A percentile compares a stretch with the other conserved stretches of the same genome.
These are phyloP conservation scores for Phytopythium sindhum DNA, from an alignment of 352 stramenopile species.

Conservation along the genomic window DNA sequence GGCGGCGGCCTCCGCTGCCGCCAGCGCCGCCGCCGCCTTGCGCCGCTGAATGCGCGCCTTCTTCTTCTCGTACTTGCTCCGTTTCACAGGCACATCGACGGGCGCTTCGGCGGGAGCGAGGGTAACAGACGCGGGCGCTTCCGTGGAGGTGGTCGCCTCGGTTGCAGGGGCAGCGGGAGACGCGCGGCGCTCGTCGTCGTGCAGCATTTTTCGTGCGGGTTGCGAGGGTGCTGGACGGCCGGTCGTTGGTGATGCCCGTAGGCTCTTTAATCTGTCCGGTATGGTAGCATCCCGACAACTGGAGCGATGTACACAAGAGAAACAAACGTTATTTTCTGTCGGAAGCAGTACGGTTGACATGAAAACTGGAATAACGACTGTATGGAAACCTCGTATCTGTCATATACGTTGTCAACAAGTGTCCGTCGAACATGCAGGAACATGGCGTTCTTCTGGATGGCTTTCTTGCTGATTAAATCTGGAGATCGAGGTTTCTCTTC, in stretches of 20 bases:
- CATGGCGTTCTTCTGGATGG: too few relatives aligned
- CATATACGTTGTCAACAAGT: background rate
- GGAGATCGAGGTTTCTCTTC: background rate
- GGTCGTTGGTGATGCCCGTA: background rate
- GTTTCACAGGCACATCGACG: slow-evolving; percentile 6
- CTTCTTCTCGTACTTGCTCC: slow-evolving; percentile 44
- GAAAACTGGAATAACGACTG: background rate
- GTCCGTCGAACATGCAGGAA: background rate
- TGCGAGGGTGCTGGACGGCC: background rate
- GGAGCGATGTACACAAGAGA: background rate
- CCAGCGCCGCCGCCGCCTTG: slow-evolving; percentile 24
- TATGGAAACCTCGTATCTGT: background rate
- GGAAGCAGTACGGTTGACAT: background rate
- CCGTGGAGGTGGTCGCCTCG: background rate
- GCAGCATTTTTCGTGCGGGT: background rate
- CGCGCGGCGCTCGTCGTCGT: background rate
- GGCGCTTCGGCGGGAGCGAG: background rate
- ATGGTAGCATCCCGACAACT: background rate
- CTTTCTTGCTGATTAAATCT: background rate
- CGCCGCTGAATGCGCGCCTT: slow-evolving; percentile 33
- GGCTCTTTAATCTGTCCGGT: background rate
- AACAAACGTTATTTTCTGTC: background rate
- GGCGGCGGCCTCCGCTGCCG: slow-evolving; percentile 21
- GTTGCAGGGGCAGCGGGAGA: background rate
- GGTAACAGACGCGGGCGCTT: background rate